Evolutionary conservation across 441 rosid species (phyloP).

Genomic region (Aquilaria agallochum): DNA sequence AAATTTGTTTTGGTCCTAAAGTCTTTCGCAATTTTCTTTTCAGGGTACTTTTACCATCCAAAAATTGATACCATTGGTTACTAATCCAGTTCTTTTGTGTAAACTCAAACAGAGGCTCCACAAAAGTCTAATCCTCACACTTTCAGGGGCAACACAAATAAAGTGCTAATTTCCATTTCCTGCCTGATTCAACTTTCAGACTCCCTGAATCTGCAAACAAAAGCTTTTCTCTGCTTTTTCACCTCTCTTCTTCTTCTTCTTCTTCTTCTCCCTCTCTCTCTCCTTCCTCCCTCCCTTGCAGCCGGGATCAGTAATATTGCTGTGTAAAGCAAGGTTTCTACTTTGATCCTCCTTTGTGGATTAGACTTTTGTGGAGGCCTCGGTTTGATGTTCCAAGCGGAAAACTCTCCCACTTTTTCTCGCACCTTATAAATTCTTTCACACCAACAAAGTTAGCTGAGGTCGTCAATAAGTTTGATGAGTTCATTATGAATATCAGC

Average conservation of each 20-base stretch:
- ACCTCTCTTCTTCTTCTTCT: not conserved
- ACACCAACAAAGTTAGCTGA: conserved; percentile 1
- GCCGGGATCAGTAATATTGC: conserved; percentile 7
- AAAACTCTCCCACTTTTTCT: not conserved
- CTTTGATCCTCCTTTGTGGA: conserved; percentile 8
- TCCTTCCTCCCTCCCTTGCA: not conserved
- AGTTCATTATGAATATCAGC: too few relatives aligned
- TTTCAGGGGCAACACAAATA: too few relatives aligned
- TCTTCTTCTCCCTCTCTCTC: too few relatives aligned
- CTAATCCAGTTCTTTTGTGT: too few relatives aligned
- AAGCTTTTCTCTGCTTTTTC: not conserved
- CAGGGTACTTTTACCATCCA: too few relatives aligned
- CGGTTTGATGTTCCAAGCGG: not conserved
- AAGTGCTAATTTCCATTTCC: conserved; percentile 2
- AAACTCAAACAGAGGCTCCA: too few relatives aligned
- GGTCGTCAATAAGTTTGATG: too few relatives aligned
- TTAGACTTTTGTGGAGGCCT: too few relatives aligned
- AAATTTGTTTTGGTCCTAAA: too few relatives aligned
- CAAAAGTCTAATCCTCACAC: too few relatives aligned
- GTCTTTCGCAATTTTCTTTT: too few relatives aligned
- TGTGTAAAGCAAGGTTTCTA: conserved; percentile 15
- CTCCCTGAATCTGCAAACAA: not conserved
- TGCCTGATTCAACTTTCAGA: not conserved
- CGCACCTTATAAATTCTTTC: conserved; percentile 1
- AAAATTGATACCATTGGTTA: too few relatives aligned